Evolutionary conservation across 305 asterid species (phyloP).

Genomic region (Plantago lanceolata): DNA sequence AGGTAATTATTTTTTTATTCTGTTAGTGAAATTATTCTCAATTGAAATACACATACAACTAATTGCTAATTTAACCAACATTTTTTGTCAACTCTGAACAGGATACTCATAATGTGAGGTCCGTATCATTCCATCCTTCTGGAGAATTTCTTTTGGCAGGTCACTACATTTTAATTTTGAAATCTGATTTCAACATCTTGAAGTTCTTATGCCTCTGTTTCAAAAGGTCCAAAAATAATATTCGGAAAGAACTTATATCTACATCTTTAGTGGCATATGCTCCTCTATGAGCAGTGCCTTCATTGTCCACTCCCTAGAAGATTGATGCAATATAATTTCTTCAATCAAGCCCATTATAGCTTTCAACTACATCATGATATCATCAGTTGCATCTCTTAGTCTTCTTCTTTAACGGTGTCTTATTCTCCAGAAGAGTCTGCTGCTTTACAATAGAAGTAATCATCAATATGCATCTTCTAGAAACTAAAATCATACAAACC

Average conservation of each 20-base stretch:
- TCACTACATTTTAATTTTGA: constrained; percentile 27
- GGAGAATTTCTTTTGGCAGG: constrained; percentile 90
- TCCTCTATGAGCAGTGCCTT: background rate
- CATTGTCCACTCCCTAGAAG: background rate
- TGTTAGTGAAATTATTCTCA: constrained; percentile 19
- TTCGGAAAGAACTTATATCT: background rate
- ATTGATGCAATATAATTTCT: background rate
- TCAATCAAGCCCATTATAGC: background rate
- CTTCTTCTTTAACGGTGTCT: too few relatives aligned
- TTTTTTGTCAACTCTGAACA: constrained; percentile 32
- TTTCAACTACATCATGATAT: background rate
- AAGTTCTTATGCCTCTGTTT: background rate
- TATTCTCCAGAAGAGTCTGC: too few relatives aligned
- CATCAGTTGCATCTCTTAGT: too few relatives aligned
- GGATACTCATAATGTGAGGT: constrained; percentile 91
- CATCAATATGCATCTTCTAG: too few relatives aligned
- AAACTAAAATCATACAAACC: too few relatives aligned
- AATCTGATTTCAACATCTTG: background rate
- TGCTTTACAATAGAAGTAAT: too few relatives aligned
- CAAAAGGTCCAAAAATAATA: too few relatives aligned
- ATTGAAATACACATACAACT: constrained; percentile 9
- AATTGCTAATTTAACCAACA: constrained; percentile 23
- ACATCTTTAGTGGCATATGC: background rate
- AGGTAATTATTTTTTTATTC: constrained; percentile 42
- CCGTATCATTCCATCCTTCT: constrained; percentile 83